These are phyloP conservation scores for Beta macrorhiza DNA, from an alignment of 179 eudicot species.

Conservation along the genomic window DNA sequence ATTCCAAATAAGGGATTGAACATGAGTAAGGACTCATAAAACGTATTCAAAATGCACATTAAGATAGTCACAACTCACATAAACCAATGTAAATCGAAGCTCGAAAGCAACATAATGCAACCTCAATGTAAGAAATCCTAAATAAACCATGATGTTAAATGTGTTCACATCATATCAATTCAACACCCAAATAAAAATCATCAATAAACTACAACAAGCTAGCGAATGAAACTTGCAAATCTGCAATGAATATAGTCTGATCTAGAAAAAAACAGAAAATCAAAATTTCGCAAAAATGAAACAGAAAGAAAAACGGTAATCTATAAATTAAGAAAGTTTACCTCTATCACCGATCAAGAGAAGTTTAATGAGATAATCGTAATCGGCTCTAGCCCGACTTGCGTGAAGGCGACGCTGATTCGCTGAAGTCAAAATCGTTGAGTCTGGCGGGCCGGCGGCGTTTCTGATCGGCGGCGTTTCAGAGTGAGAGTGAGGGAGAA, in stretches of 20 bases:
- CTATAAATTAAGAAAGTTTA: background rate
- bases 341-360: slow-evolving; percentile 45
- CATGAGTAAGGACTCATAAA: background rate
- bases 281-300: too few species aligned
- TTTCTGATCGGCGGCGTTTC: too few species aligned
- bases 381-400: slow-evolving; percentile 38
- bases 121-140: background rate
- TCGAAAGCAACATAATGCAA: background rate
- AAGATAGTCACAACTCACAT: background rate
- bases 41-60: background rate
- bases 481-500: too few species aligned
- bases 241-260: background rate
- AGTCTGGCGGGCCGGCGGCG: too few species aligned
- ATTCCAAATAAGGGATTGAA: background rate
- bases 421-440: too few species aligned
- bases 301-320: background rate
- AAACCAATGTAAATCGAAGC: background rate
- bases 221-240: background rate
- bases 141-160: background rate
- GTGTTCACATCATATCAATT: background rate
- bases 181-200: too few species aligned
- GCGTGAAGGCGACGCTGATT: too few species aligned
- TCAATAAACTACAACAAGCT: background rate
- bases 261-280: background rate
- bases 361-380: slow-evolving; percentile 39